A percentile compares a stretch with the other conserved stretches of the same genome.
These are phyloP conservation scores for Colletotrichum camelliae DNA, from an alignment of 2,329 filamentous ascomycete genomes.

Conservation along the genomic window DNA sequence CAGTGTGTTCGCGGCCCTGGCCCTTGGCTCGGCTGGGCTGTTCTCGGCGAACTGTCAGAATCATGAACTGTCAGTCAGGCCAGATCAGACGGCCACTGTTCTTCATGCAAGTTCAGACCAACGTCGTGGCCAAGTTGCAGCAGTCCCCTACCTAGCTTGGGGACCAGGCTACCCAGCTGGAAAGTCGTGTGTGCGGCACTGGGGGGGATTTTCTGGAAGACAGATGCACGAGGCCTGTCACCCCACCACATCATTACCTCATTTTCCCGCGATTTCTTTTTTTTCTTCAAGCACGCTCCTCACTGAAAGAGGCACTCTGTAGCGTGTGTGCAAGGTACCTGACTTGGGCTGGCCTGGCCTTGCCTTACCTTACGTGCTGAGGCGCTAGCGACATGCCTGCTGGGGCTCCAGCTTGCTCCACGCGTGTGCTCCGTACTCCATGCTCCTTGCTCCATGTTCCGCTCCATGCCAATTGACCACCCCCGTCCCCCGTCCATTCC, in stretches of 20 bases:
- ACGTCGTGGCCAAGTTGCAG: not conserved
- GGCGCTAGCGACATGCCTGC: not conserved
- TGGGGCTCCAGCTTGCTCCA: constrained; percentile 3
- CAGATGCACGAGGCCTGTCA: constrained; percentile 9
- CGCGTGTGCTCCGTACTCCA: not conserved
- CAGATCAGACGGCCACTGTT: not conserved
- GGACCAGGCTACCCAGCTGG: not conserved
- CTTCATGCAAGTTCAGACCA: not conserved
- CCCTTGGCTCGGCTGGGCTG: not conserved
- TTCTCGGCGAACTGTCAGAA: constrained; percentile 11
- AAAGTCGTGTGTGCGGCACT: not conserved
- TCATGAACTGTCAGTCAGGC: not conserved
- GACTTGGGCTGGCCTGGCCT: not conserved
- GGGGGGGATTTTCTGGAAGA: not conserved
- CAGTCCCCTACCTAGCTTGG: not conserved
- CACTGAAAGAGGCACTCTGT: not conserved
- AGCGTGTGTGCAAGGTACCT: not conserved
- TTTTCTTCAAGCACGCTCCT: not conserved
- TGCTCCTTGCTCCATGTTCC: constrained; percentile 7
- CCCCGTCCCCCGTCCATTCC: constrained; percentile 5
- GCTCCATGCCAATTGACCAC: constrained; percentile 21
- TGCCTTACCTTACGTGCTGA: not conserved
- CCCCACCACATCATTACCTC: constrained; percentile 17
- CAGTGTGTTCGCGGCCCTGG: not conserved
- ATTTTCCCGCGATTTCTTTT: not conserved